These are phyloP conservation scores for Monosporascus sp. DNA, from an alignment of 2,329 filamentous ascomycete species.

Conservation along the genomic window DNA sequence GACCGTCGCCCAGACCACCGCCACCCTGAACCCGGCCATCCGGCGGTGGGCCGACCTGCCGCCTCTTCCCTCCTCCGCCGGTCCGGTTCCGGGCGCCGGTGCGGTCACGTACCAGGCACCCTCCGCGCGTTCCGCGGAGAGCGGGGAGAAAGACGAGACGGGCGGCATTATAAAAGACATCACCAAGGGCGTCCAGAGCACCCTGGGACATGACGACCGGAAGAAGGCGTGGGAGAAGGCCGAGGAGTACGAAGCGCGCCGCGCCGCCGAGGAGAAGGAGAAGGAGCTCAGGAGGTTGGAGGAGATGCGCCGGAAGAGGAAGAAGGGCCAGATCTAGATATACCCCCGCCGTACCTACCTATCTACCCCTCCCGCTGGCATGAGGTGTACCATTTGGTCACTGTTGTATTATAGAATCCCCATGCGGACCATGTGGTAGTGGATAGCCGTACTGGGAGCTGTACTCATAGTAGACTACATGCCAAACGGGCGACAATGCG, in stretches of 20 bases:
- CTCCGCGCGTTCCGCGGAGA: neutral
- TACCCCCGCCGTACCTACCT: too few species aligned
- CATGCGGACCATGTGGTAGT: neutral
- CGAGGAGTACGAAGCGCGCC: conserved; percentile 21
- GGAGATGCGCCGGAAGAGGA: conserved; percentile 11
- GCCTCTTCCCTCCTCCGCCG: conserved; percentile 19
- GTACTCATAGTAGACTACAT: too few species aligned
- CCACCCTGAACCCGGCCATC: conserved; percentile 34
- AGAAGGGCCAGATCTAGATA: neutral
- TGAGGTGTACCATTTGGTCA: neutral
- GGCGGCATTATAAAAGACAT: conserved; percentile 6
- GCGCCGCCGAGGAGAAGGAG: conserved; percentile 30
- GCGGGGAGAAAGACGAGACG: neutral
- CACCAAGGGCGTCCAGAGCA: conserved; percentile 25
- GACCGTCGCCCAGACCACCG: conserved; percentile 28
- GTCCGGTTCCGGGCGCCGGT: neutral
- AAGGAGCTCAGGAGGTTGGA: conserved; percentile 28
- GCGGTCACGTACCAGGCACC: conserved; percentile 30
- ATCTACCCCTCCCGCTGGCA: too few species aligned
- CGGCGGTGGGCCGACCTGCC: conserved; percentile 36
- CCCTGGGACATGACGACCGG: conserved; percentile 15
- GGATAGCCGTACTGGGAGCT: too few species aligned
- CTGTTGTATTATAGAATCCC: neutral
- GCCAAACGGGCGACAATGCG: too few species aligned
- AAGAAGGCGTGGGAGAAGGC: conserved; percentile 19